A percentile compares a stretch with the other conserved stretches of the same genome.
Conservation (phyloP, 306 rosid genomes). For the Sindora glabra region DNA sequence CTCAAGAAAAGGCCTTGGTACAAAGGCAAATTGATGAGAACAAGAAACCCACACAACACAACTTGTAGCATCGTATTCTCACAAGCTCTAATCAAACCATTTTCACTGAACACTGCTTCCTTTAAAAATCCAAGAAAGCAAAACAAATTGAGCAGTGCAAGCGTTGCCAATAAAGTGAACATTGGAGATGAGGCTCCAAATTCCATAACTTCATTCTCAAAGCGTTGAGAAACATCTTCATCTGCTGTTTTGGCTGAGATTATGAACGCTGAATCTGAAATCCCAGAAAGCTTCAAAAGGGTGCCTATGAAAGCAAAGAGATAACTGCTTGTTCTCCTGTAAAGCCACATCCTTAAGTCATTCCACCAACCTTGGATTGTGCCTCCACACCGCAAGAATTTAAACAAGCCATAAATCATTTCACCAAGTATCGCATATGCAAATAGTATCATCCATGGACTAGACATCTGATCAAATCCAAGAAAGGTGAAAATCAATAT, state of each 20-base stretch:
- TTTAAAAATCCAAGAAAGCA: conserved; percentile 47
- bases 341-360: conserved; percentile 66
- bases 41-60: conserved; percentile 45
- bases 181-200: conserved; percentile 70
- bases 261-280: conserved; percentile 34
- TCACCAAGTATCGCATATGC: conserved; percentile 46
- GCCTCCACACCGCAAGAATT: conserved; percentile 56
- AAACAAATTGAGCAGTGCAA: conserved; percentile 49
- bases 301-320: conserved; percentile 53
- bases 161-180: conserved; percentile 47
- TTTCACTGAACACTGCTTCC: conserved; percentile 13
- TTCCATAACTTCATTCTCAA: conserved; percentile 70
- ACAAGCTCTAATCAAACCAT: conserved; percentile 3
- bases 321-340: conserved; percentile 65
- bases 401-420: conserved; percentile 33
- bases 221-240: conserved; percentile 45
- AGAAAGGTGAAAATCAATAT: background rate
- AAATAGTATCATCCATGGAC: conserved; percentile 73
- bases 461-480: conserved; percentile 54
- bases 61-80: conserved; percentile 45
- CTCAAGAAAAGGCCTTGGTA: conserved; percentile 66
- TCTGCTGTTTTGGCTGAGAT: conserved; percentile 60
- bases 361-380: conserved; percentile 91
- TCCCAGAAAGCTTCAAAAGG: conserved; percentile 38
- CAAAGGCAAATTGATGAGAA: conserved; percentile 60